A percentile compares a stretch with the other conserved stretches of the same genome.
Conservation (phyloP, 2,329 filamentous ascomycete species). For the Fusarium sp. region DNA sequence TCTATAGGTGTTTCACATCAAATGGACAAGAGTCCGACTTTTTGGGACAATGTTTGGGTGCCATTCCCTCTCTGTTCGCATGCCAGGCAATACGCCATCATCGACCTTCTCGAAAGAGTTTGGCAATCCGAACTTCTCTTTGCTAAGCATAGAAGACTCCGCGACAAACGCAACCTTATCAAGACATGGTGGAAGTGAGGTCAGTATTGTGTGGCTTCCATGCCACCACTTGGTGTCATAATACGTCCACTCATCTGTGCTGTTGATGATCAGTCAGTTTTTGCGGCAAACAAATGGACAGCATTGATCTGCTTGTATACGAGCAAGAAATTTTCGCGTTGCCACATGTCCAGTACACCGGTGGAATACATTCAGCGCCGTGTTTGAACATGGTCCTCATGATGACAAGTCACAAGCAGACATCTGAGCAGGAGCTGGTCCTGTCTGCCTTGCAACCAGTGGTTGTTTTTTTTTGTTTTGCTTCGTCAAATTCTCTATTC, state of each 20-base stretch:
- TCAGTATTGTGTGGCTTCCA: conserved; percentile 17
- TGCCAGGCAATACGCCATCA: conserved; percentile 6
- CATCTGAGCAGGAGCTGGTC: background rate
- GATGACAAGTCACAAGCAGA: conserved; percentile 12
- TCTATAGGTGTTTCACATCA: background rate
- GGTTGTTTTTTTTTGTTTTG: background rate
- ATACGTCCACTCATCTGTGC: conserved; percentile 1
- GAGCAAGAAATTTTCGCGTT: conserved; percentile 1
- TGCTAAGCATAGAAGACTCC: conserved; percentile 2
- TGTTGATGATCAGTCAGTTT: conserved; percentile 18
- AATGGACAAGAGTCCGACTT: conserved; percentile 27
- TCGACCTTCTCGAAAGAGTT: conserved; percentile 24
- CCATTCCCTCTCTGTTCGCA: conserved; percentile 1
- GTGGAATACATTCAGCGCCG: background rate
- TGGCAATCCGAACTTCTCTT: conserved; percentile 12
- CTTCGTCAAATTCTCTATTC: conserved; percentile 11
- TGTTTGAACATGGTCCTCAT: background rate
- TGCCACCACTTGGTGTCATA: conserved; percentile 19
- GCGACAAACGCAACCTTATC: conserved; percentile 1
- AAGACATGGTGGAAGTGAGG: conserved; percentile 1
- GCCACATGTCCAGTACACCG: conserved; percentile 1
- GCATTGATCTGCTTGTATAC: background rate
- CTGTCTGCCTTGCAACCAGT: conserved; percentile 3
- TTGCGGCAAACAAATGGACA: conserved; percentile 3
- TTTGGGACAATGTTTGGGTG: conserved; percentile 29